Base-by-base conservation (phyloP, 1,139 yeast genomes). In the Hemisphaericaspora xylanilytica region DNA sequence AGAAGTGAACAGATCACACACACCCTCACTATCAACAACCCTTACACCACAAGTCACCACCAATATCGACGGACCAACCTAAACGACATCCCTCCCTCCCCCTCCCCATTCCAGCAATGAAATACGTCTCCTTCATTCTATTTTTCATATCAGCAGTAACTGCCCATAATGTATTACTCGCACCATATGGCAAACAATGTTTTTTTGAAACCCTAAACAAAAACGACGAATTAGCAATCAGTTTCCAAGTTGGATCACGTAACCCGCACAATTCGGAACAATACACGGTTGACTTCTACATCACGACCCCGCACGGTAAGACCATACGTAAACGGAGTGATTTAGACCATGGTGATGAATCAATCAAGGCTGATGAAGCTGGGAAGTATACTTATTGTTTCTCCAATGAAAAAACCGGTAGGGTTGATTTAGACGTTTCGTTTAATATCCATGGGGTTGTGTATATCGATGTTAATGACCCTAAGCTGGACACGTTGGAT, bases 401-500 rank as follows among this genome's bases (percentile, higher is more conserved):
- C 72, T 79, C 90, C 49, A 92, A 92, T 63, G 97, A 89, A 60
- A 80, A 77, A 53, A 72, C 86, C 11, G 73, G 79, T 27, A 63
- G 83, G 43, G 80, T 75, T 41, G 88, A 92, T 43, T 83, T 88
- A 63, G 98, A 92, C 59, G 96, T 92, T 32, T 84, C 96, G 1
- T 92, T 92, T 75, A 92, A 92, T 63, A 89, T 90, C 44, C 96
- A 89, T 58, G 97, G 97, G 29, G 89, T 87, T 33, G 81, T 90
- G 42, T 90, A 86, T 61, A 81, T 89, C 44, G 96, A 90, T 59
- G 80, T 82, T 46, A 85, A 83, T 52, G 92, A 87, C 55, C 89
- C 90, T 43, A 77, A 84, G 49, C 74, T 84, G 28, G 90, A 89
- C 58, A 80, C 92, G 37, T 73, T 92, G 55, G 97, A 92, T 56